Conservation (phyloP, 306 rosid species). For the Calophaca sinica region DNA sequence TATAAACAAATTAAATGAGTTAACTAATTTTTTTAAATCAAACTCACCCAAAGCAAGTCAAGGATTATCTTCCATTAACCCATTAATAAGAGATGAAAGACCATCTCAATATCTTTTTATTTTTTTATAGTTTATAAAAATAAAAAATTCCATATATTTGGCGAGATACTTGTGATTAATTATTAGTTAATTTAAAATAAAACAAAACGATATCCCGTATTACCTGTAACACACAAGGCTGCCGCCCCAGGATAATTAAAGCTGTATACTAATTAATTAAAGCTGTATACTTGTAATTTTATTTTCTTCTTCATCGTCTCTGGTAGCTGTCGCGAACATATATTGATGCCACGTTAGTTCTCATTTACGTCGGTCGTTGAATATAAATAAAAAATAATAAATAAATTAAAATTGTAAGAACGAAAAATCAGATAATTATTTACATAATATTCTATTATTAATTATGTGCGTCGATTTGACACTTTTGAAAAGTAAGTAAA, state of each 20-base stretch:
- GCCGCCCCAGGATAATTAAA: slow-evolving; percentile 28
- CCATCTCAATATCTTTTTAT: too few species aligned
- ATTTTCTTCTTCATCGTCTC: neutral
- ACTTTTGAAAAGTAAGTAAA: too few species aligned
- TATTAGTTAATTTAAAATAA: too few species aligned
- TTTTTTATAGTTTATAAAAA: too few species aligned
- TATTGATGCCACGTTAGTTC: slow-evolving; percentile 46
- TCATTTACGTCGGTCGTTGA: slow-evolving; percentile 40
- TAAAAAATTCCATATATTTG: too few species aligned
- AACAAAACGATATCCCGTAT: neutral
- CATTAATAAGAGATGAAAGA: too few species aligned
- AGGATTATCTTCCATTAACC: too few species aligned
- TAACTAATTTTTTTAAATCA: too few species aligned
- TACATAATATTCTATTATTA: neutral
- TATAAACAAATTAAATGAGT: too few species aligned
- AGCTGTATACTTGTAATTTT: slow-evolving; percentile 22
- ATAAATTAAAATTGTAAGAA: neutral
- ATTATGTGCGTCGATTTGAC: neutral
- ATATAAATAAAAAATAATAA: too few species aligned
- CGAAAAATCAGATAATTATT: neutral
- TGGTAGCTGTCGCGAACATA: slow-evolving; percentile 6
- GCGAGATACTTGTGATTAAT: too few species aligned
- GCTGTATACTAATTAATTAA: slow-evolving; percentile 14
- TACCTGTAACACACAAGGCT: neutral
- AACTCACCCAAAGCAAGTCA: too few species aligned